Conservation (phyloP, 176 grass and related monocot species). For the Tuctoria greenei region DNA sequence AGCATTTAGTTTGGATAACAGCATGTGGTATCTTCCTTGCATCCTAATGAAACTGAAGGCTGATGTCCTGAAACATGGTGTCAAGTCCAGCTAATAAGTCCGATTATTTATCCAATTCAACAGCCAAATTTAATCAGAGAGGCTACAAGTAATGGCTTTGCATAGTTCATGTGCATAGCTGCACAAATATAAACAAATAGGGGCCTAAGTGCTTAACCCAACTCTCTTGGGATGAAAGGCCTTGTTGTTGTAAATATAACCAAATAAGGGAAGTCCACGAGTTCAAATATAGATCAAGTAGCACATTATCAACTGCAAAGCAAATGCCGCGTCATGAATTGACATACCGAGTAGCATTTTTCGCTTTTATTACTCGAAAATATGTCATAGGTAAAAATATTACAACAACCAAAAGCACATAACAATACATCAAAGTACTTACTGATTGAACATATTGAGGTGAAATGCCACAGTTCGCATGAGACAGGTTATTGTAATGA, state of each 20-base stretch:
- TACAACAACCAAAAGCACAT: slow-evolving; percentile 23
- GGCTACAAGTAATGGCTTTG: neutral
- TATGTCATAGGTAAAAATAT: slow-evolving; percentile 10
- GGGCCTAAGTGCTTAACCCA: too few relatives aligned
- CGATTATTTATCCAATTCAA: neutral
- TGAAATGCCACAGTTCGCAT: slow-evolving; percentile 51
- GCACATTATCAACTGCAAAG: neutral
- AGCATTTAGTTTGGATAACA: too few relatives aligned
- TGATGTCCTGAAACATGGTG: neutral
- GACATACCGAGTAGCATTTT: too few relatives aligned
- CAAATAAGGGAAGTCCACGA: neutral
- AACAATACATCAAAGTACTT: slow-evolving; percentile 36
- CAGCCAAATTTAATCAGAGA: neutral
- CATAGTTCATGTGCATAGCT: neutral
- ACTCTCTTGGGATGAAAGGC: neutral
- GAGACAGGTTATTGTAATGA: slow-evolving; percentile 63
- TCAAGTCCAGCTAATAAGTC: neutral
- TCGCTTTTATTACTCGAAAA: neutral
- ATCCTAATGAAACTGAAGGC: neutral
- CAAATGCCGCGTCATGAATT: neutral
- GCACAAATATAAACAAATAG: too few relatives aligned
- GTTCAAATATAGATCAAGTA: slow-evolving; percentile 12
- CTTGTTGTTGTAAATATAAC: neutral
- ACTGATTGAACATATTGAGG: slow-evolving; percentile 58
- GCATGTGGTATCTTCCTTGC: too few relatives aligned